These are phyloP conservation scores for Mortierella sp. DNA, from an alignment of 371 early-diverging fungal genomes.

Conservation along the genomic window DNA sequence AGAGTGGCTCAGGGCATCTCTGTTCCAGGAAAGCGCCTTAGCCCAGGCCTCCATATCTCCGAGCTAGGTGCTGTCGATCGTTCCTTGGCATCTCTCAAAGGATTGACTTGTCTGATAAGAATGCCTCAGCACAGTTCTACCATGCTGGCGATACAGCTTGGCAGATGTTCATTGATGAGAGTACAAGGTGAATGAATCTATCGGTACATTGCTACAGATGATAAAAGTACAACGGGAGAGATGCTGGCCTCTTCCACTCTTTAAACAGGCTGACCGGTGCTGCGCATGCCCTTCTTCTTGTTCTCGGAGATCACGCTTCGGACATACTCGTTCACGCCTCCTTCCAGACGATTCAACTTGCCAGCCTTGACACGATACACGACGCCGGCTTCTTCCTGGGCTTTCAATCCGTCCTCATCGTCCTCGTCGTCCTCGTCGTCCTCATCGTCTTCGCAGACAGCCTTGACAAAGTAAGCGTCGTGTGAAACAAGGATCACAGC, in stretches of 20 bases:
- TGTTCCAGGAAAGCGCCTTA: too few relatives aligned
- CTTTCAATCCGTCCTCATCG: constrained; percentile 41
- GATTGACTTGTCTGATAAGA: too few relatives aligned
- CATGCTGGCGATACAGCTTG: too few relatives aligned
- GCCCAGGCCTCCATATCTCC: too few relatives aligned
- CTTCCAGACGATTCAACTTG: constrained; percentile 37
- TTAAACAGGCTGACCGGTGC: constrained; percentile 40
- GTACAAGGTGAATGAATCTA: too few relatives aligned
- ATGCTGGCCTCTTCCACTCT: not conserved
- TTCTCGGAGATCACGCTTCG: constrained; percentile 44
- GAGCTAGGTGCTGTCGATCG: too few relatives aligned
- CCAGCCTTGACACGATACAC: constrained; percentile 49
- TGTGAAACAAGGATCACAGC: constrained; percentile 77
- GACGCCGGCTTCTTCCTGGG: constrained; percentile 46
- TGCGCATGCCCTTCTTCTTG: constrained; percentile 46
- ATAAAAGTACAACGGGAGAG: not conserved
- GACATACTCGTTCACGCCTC: constrained; percentile 53
- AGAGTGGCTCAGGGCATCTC: too few relatives aligned
- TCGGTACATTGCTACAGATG: not conserved
- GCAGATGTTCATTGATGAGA: too few relatives aligned
- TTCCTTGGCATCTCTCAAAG: too few relatives aligned
- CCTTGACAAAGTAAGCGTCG: constrained; percentile 78
- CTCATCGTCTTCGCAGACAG: constrained; percentile 60
- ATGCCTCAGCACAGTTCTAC: too few relatives aligned
- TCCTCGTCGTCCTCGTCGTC: constrained; percentile 50